Evolutionary conservation across 2,329 filamentous ascomycete genomes (phyloP), one percentile per base, ranked within the genome.

Genomic region (Hypoxylon sp.): DNA sequence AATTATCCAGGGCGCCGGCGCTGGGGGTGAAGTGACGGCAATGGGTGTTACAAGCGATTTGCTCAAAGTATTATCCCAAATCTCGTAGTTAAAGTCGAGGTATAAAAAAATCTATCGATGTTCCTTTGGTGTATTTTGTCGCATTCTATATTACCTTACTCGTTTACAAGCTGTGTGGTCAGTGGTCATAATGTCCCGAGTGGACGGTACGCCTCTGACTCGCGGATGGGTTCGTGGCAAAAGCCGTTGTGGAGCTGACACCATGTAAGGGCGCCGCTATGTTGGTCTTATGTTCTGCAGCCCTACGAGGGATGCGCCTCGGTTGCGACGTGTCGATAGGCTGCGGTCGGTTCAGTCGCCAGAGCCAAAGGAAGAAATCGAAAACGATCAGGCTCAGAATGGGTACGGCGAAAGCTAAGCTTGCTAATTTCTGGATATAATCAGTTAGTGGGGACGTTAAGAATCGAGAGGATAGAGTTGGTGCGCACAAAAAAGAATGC

Each of bases 31-130:
- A 48, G 94, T 98, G 59, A 99, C 96, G 35, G 96, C 96, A 29
- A 98, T 98, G 95, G 96, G 96, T 67, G 95, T 99, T 51, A 94
- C 94, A n/a, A 90, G 89, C 52, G 96, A 99, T 83, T 82, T 99
- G 76, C 86, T 98, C 80, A 98, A 97, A 86, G 93, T 97, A 39
- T 77, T 98, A 67, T 86, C 91, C 74, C 85, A 94, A 78, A 85
- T 97, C 76, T 84, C 84, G 66, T 88, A 82, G 59, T 63, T 35
- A 44, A 62, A 66, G 50, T 33, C 46, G 60, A 62, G 60, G 19
- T 22, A 51, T 57, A 64, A 24, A 59, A 64, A 63, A 71, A 52
- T 37, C 52, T 62, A 69, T 53, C 42, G 24, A 26, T 65, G 26
- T 62, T 59, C 42, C 42, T 52, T 66, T 53, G 26, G 47, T 54